A percentile compares a stretch with the other conserved stretches of the same genome.
Evolutionary conservation across 306 rosid genomes (phyloP).

Genomic region (Elaeagnus macrophylla): DNA sequence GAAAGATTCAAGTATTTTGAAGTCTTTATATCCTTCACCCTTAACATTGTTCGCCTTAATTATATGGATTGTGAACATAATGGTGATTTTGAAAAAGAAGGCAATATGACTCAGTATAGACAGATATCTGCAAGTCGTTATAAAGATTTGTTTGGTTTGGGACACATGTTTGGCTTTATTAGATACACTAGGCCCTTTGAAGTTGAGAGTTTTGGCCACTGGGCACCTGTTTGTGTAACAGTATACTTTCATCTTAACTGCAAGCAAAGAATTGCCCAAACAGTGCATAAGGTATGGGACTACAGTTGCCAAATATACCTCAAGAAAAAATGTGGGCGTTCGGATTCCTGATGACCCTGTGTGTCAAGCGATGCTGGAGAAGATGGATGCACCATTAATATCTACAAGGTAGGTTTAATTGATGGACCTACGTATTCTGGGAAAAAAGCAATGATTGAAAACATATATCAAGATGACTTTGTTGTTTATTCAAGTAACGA

Average conservation of each 20-base stretch:
- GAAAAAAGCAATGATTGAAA: constrained; percentile 7
- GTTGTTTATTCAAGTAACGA: neutral
- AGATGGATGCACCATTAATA: constrained; percentile 72
- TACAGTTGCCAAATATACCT: constrained; percentile 50
- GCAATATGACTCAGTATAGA: neutral
- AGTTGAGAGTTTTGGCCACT: constrained; percentile 14
- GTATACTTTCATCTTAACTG: constrained; percentile 89
- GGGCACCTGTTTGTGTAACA: constrained; percentile 31
- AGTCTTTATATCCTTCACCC: no score
- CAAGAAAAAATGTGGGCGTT: constrained; percentile 77
- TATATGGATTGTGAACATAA: neutral
- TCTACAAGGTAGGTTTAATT: constrained; percentile 60
- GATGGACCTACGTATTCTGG: constrained; percentile 2
- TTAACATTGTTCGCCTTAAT: no score
- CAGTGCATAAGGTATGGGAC: constrained; percentile 76
- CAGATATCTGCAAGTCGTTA: neutral
- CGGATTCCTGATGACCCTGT: constrained; percentile 82
- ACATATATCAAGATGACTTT: constrained; percentile 2
- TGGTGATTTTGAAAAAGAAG: neutral
- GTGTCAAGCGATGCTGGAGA: constrained; percentile 74
- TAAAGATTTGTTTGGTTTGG: neutral
- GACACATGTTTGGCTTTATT: neutral
- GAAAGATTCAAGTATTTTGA: no score
- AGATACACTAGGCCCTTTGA: neutral
- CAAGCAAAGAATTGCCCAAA: constrained; percentile 84